These are phyloP conservation scores for Komagataella mondaviorum DNA, from an alignment of 805 yeast species.

Conservation along the genomic window DNA sequence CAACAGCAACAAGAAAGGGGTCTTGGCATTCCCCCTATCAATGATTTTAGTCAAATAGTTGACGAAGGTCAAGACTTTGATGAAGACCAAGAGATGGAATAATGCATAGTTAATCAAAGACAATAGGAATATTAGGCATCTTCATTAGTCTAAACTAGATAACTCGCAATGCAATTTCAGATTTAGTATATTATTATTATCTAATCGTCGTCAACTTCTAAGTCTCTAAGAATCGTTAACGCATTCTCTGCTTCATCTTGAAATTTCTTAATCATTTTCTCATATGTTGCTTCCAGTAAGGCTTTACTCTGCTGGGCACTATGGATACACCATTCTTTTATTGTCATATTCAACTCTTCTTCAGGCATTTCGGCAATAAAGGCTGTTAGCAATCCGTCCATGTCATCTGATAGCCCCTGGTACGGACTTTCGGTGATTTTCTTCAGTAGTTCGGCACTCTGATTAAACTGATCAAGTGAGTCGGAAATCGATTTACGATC, in stretches of 20 bases:
- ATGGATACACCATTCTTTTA: slow-evolving; percentile 54
- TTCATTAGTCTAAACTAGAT: neutral
- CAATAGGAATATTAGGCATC: neutral
- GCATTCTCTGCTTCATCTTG: slow-evolving; percentile 38
- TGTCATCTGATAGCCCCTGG: slow-evolving; percentile 38
- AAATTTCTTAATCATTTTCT: slow-evolving; percentile 32
- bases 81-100: neutral
- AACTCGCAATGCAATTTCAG: neutral
- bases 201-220: neutral
- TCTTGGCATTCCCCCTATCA: neutral
- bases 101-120: neutral
- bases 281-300: slow-evolving; percentile 31
- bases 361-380: slow-evolving; percentile 61
- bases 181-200: neutral
- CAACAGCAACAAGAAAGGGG: neutral
- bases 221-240: slow-evolving; percentile 9
- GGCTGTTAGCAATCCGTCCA: slow-evolving; percentile 48
- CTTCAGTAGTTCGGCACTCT: neutral
- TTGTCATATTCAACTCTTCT: slow-evolving; percentile 52
- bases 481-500: neutral
- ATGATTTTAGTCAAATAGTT: neutral
- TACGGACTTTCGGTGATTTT: slow-evolving; percentile 7
- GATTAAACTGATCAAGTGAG: neutral
- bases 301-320: slow-evolving; percentile 41
- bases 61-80: neutral